Evolutionary conservation across 495 filamentous ascomycete species (phyloP), one percentile per base, ranked within the genome.

Genomic region (Penicillium antarcticum): DNA sequence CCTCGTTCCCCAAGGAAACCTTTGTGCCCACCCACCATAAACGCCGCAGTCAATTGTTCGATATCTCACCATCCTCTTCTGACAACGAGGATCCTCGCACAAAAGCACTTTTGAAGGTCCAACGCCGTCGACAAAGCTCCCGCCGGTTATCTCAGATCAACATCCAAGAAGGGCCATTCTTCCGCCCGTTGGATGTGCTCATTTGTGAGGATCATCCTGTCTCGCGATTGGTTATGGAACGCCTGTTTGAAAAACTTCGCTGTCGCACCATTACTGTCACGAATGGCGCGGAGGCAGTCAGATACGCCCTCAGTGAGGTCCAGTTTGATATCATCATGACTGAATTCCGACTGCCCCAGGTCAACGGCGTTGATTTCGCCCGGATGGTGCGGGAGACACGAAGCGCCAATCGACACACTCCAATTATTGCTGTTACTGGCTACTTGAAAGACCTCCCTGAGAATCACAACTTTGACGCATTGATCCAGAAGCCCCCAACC

Each of bases 131-230:
- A 7, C 91, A 96, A 66, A 96, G 91, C 62, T 95, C 94, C 18
- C 76, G 94, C 24, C 84, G 94, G 35, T 82, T 96, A 71, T 98
- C 94, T 2, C 88, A 92, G 54, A 89, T 97, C 49, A 88, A 82
- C 48, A 62, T 94, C 29, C 77, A 82, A 26, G 91, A 91, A 53
- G 87, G 88, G 1, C 95, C 95, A 11, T 71, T 84, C 32, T 98
- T 96, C 69, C 84, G 95, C 17, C 89, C 94, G 41, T 69, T 98
- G 34, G 91, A 98, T 69, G 87, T 98, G 16, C 79, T 98, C 24
- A 92, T 98, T 45, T 97, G 94, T 67, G 94, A 98, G 71, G 95
- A 97, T 66, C 94, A 97, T 63, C 95, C 95, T 1, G 91, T 97
- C n/a, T 96, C 92, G 13, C 82, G 91, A 39, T 77, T 97, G 68